Base-by-base conservation (phyloP, 2,329 filamentous ascomycete genomes). In the Stagonosporopsis cucurbitacearum region DNA sequence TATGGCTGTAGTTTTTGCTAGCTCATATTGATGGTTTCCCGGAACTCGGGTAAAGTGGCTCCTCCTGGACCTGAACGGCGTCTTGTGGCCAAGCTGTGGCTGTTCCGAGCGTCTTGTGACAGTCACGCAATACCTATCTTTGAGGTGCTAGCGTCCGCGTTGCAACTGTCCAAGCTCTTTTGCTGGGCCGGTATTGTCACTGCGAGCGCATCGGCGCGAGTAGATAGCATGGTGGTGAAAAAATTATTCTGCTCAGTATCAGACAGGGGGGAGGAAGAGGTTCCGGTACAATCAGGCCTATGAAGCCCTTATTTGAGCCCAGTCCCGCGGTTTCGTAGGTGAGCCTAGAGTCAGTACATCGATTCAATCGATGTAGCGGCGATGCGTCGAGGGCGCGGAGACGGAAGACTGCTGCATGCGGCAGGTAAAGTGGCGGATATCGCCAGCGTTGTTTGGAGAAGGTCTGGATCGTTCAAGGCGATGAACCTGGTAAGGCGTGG, bases 351-450 rank as follows among this genome's bases (percentile, higher is more conserved):
- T 54, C 52, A 50, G 41, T 39, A 9, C 4, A 43, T n/a, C 39
- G 37, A 50, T 50, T 26, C 35, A 37, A 25, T 36, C 46, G 46
- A 55, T 55, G 41, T 7, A 23, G 12, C 37, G 37, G 22, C 22
- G 15, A 39, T 28, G 28, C 46, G 25, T 45, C 41, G 52, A n/a
- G 35, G 13, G 30, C n/a, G 46, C 36, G 36, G 46, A 46, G 41
- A 37, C 36, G 30, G 53, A n/a, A 43, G 30, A 30, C 36, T 35
- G 36, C 47, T 50, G 39, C 6, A 39, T 51, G 30, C 26, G 53
- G 53, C 47, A 48, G 47, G 41, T 56, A 42, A 22, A n/a, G 47
- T 56, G 53, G 53, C 53, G 53, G 42, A 50, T 42, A 47, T 56
- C 53, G 23, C 23, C 47, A 46, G 22, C 37, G 33, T 6, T 36